A percentile compares a stretch with the other conserved stretches of the same genome.
phyloP scores from a whole-genome alignment of 306 rosid genomes.

The Inga laurina region DNA sequence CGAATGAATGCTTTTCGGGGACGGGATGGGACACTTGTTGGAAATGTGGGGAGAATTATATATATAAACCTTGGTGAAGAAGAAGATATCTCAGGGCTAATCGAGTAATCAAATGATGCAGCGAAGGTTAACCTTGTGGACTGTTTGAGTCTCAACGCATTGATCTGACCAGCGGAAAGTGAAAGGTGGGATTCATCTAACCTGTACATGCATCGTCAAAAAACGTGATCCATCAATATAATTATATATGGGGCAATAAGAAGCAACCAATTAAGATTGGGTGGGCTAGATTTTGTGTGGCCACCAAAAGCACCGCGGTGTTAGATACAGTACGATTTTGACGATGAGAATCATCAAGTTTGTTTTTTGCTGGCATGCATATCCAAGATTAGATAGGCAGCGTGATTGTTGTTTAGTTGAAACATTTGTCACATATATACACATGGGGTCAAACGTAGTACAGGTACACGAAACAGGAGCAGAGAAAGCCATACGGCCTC shows the following conservation, averaged over 20 bases:
- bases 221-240: neutral
- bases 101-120: too few relatives aligned
- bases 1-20: neutral
- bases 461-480: conserved; percentile 3
- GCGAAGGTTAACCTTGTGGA: neutral
- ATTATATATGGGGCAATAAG: neutral
- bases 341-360: neutral
- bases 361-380: neutral
- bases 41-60: neutral
- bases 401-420: neutral
- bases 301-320: neutral
- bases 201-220: neutral
- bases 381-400: conserved; percentile 3
- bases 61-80: too few relatives aligned
- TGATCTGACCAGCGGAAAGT: neutral
- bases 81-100: too few relatives aligned
- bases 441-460: neutral
- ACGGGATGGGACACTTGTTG: neutral
- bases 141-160: neutral
- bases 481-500: neutral
- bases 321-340: neutral
- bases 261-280: neutral
- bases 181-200: neutral
- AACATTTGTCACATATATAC: neutral
- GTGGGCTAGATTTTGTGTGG: neutral